Conservation (phyloP, 139 green algal species). For the Spirogloea muscicola region DNA sequence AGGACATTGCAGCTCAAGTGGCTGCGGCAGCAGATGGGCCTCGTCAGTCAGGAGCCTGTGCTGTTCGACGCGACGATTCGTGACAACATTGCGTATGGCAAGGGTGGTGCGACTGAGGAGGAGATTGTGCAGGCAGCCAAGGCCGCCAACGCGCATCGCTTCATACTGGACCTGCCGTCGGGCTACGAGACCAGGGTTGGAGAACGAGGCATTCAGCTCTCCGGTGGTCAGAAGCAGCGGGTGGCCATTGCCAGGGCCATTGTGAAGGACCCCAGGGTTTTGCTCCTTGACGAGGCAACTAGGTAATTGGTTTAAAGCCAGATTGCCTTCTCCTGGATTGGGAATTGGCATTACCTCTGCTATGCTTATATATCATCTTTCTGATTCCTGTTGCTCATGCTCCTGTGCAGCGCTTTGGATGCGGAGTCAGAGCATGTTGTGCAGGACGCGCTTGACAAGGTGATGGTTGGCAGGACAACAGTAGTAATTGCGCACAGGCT, state of each 20-base stretch:
- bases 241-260: constrained; percentile 90
- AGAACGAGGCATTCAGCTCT: constrained; percentile 73
- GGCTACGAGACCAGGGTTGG: constrained; percentile 82
- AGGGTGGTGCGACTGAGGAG: constrained; percentile 23
- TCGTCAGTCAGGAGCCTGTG: constrained; percentile 83
- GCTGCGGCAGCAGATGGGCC: constrained; percentile 66
- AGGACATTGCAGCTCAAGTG: constrained; percentile 66
- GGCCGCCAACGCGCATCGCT: constrained; percentile 73
- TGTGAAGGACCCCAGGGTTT: constrained; percentile 65
- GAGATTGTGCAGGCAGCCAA: constrained; percentile 67
- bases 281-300: constrained; percentile 77
- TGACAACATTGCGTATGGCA: constrained; percentile 53
- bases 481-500: constrained; percentile 84
- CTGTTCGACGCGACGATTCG: constrained; percentile 59
- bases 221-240: constrained; percentile 86
- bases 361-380: too few relatives aligned
- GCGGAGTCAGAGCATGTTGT: constrained; percentile 67
- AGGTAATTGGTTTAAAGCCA: too few relatives aligned
- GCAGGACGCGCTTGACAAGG: constrained; percentile 64
- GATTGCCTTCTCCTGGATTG: too few relatives aligned
- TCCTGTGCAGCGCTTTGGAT: constrained; percentile 74
- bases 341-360: too few relatives aligned
- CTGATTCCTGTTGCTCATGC: too few relatives aligned
- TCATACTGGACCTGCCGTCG: constrained; percentile 60
- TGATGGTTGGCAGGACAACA: constrained; percentile 73